Evolutionary conservation across 148 eudicot species (phyloP).

Genomic region (Fagopyrum tataricum): DNA sequence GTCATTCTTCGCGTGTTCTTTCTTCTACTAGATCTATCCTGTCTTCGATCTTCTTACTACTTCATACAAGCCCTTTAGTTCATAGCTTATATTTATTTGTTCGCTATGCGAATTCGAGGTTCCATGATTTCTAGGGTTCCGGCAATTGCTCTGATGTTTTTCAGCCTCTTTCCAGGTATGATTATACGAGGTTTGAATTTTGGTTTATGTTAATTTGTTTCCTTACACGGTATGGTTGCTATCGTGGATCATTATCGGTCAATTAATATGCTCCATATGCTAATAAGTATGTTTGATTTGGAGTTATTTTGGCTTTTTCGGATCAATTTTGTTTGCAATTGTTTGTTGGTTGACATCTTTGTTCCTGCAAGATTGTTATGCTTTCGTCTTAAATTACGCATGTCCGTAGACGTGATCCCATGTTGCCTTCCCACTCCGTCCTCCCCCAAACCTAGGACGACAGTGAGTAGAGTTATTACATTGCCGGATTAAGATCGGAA

Average conservation of each 20-base stretch:
- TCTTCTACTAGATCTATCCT: no score
- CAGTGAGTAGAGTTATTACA: background rate
- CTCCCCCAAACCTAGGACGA: background rate
- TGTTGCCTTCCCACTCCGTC: background rate
- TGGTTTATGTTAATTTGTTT: background rate
- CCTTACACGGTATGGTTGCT: background rate
- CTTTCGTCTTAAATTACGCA: background rate
- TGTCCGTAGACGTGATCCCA: background rate
- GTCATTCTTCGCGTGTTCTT: no score
- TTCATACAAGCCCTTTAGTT: no score
- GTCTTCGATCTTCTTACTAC: no score
- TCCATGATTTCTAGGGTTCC: constrained; percentile 1
- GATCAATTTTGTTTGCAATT: background rate
- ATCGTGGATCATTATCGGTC: background rate
- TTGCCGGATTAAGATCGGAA: background rate
- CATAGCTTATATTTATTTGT: background rate
- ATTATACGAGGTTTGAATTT: background rate
- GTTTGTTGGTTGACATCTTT: background rate
- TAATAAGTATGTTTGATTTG: background rate
- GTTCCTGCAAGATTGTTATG: background rate
- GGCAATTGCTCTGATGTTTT: background rate
- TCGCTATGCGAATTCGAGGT: constrained; percentile 8
- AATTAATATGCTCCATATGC: no score
- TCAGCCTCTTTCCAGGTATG: constrained; percentile 11
- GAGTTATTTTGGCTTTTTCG: background rate